A percentile compares a stretch with the other conserved stretches of the same genome.
Conservation (phyloP, 2,329 filamentous ascomycete species). For the Parastagonospora nodorum region DNA sequence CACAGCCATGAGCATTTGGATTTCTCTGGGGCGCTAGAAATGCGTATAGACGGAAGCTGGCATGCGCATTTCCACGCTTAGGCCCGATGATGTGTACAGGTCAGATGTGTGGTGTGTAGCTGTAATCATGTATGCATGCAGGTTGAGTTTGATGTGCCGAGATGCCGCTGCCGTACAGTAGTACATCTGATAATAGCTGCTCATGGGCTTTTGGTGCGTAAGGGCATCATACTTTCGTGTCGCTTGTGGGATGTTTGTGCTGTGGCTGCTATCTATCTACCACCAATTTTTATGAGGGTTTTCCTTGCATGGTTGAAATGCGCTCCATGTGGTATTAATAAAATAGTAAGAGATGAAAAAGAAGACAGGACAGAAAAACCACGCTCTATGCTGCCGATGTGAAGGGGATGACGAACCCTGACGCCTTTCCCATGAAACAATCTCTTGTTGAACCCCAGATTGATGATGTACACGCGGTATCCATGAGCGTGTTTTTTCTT, state of each 20-base stretch:
- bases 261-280: neutral
- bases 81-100: too few relatives aligned
- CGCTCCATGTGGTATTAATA: neutral
- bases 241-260: neutral
- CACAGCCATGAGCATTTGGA: too few relatives aligned
- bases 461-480: neutral
- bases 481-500: neutral
- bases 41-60: too few relatives aligned
- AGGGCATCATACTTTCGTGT: neutral
- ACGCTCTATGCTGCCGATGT: neutral
- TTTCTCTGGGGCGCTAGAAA: too few relatives aligned
- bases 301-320: conserved; percentile 5
- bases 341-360: neutral
- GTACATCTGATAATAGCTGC: too few relatives aligned
- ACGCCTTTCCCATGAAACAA: neutral
- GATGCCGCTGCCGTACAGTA: too few relatives aligned
- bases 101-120: too few relatives aligned
- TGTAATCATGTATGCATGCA: too few relatives aligned
- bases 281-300: neutral
- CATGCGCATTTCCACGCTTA: too few relatives aligned
- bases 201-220: too few relatives aligned
- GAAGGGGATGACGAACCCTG: neutral
- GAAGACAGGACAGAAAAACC: neutral
- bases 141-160: too few relatives aligned
- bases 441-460: too few relatives aligned